Percentiles rank a stretch among this genome's conserved stretches.
Conservation (phyloP, 2,329 filamentous ascomycete species). For the Monosporascus ibericus region DNA sequence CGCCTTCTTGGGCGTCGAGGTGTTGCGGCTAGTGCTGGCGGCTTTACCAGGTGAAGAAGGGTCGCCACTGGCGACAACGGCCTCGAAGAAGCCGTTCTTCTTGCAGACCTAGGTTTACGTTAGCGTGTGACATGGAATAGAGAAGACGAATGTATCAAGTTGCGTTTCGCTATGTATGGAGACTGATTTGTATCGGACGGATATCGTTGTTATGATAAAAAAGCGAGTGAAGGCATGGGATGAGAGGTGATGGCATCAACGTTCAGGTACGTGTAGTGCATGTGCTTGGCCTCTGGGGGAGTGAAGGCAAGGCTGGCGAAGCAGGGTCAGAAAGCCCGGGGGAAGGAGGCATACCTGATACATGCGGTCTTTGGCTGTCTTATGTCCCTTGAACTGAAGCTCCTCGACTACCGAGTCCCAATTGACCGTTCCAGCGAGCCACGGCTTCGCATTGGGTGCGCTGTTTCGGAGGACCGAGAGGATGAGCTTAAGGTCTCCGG, state of each 20-base stretch:
- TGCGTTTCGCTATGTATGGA: too few relatives aligned
- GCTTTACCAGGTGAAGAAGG: neutral
- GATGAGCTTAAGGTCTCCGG: neutral
- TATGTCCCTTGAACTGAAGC: neutral
- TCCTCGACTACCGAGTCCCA: neutral
- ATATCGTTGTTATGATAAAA: too few relatives aligned
- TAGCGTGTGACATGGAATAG: too few relatives aligned
- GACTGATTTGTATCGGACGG: too few relatives aligned
- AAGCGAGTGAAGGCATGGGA: too few relatives aligned
- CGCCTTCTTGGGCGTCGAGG: neutral
- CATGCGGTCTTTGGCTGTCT: neutral
- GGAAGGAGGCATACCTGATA: neutral
- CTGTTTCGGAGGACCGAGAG: neutral
- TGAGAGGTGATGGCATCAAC: too few relatives aligned
- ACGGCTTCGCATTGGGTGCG: neutral
- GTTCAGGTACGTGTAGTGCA: too few relatives aligned
- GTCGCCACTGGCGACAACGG: neutral
- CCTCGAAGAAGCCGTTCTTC: neutral
- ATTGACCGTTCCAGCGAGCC: neutral
- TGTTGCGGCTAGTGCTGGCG: neutral
- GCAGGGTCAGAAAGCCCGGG: neutral
- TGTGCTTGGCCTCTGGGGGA: too few relatives aligned
- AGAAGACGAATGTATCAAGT: too few relatives aligned
- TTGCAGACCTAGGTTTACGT: neutral
- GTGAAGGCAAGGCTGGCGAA: too few relatives aligned